phyloP scores from a whole-genome alignment of 2,329 filamentous ascomycete genomes.

The Cercospora beticola region DNA sequence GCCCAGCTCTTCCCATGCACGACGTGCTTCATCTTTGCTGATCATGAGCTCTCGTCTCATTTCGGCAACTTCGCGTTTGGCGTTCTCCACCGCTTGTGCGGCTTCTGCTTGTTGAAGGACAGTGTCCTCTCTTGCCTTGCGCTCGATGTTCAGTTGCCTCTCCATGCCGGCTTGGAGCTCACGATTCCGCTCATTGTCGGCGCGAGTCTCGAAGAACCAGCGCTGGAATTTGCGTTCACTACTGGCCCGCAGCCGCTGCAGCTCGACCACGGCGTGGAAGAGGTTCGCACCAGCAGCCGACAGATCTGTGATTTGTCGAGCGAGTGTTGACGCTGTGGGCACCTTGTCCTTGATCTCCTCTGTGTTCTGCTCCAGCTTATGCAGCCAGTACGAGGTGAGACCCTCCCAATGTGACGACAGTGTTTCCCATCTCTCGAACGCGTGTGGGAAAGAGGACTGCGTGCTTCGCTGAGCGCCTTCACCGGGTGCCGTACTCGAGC shows the following conservation, averaged over 20 bases:
- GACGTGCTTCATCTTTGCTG: slow-evolving; percentile 89
- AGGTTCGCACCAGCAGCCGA: slow-evolving; percentile 95
- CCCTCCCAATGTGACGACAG: slow-evolving; percentile 98
- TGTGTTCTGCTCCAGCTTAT: slow-evolving; percentile 84
- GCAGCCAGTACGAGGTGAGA: slow-evolving; percentile 95
- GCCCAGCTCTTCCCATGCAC: slow-evolving; percentile 96
- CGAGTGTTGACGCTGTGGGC: slow-evolving; percentile 81
- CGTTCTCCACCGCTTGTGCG: slow-evolving; percentile 30
- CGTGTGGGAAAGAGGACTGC: slow-evolving; percentile 80
- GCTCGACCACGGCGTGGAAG: slow-evolving; percentile 94
- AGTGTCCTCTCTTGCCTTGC: slow-evolving; percentile 66
- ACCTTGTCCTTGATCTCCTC: slow-evolving; percentile 74
- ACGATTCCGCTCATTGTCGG: slow-evolving; percentile 79
- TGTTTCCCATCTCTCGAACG: slow-evolving; percentile 96
- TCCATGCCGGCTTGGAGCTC: slow-evolving; percentile 83
- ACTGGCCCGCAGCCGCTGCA: slow-evolving; percentile 88
- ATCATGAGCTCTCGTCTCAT: slow-evolving; percentile 92
- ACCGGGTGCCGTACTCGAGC: slow-evolving; percentile 19
- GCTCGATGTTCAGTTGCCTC: slow-evolving; percentile 70
- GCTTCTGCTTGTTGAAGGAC: slow-evolving; percentile 43
- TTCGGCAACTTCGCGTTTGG: slow-evolving; percentile 61
- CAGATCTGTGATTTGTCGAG: slow-evolving; percentile 93
- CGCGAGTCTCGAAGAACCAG: slow-evolving; percentile 95
- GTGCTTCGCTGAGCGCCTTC: slow-evolving; percentile 33
- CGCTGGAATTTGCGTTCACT: slow-evolving; percentile 97